phyloP scores from a whole-genome alignment of 495 filamentous ascomycete species.

The Xylaria cubensis region DNA sequence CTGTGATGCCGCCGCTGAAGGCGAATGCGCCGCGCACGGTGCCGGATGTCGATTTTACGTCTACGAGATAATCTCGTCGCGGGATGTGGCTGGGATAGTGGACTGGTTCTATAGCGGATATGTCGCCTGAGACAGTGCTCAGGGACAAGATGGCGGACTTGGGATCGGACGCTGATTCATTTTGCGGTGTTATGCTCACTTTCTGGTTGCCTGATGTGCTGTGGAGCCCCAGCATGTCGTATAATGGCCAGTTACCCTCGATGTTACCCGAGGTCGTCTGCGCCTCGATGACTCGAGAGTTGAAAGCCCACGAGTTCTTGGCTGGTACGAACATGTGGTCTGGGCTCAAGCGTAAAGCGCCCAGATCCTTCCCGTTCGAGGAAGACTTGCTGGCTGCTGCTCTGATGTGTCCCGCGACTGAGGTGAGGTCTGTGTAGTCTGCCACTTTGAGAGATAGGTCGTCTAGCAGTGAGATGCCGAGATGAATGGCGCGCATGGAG shows the following conservation, averaged over 20 bases:
- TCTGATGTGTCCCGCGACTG: slow-evolving; percentile 40
- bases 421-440: slow-evolving; percentile 32
- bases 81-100: slow-evolving; percentile 38
- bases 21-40: slow-evolving; percentile 40
- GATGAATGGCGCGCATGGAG: slow-evolving; percentile 40
- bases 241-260: slow-evolving; percentile 51
- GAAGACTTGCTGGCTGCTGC: slow-evolving; percentile 27
- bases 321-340: slow-evolving; percentile 35
- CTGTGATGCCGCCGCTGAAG: slow-evolving; percentile 33
- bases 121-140: slow-evolving; percentile 43
- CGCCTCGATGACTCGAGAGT: slow-evolving; percentile 44
- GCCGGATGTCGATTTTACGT: slow-evolving; percentile 46
- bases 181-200: slow-evolving; percentile 47
- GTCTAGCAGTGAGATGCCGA: slow-evolving; percentile 49
- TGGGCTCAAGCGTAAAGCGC: slow-evolving; percentile 13
- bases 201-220: slow-evolving; percentile 47
- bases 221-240: slow-evolving; percentile 47
- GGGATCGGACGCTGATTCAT: slow-evolving; percentile 30
- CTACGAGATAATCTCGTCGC: slow-evolving; percentile 50
- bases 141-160: slow-evolving; percentile 45
- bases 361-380: slow-evolving; percentile 21
- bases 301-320: slow-evolving; percentile 37
- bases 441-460: slow-evolving; percentile 45
- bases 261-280: slow-evolving; percentile 46
- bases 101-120: slow-evolving; percentile 47